Base-by-base conservation (phyloP, 23 red algal species). In the Gracilaria caudata region DNA sequence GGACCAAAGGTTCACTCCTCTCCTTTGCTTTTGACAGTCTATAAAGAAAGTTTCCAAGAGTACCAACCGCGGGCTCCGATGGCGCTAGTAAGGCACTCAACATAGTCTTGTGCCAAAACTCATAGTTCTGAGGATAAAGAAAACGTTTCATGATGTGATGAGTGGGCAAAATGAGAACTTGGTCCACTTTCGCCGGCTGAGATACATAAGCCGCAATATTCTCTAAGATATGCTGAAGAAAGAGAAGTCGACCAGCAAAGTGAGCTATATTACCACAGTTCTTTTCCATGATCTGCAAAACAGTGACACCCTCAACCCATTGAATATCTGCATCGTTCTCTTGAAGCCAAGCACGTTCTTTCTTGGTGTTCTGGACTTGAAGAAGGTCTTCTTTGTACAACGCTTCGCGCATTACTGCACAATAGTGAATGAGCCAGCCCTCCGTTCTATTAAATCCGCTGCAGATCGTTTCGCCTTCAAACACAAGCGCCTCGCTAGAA, bases 211-310 rank as follows among this genome's bases (percentile, higher is more conserved):
- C 75, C 0, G 71, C 45, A 20, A 80, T 76, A 76, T 96, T 91
- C 28, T 86, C 77, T 26, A 92, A 7, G 57, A 92, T 87, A 46
- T 96, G 94, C 29, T 96, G 84, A 21, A 96, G 75, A 82, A 92
- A 86, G 36, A 92, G 60, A 6, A 74, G 51, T 24, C 94, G 88
- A 1, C 94, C 94, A 13, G 83, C 71, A 61, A 87, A 96, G 70
- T 96, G 94, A 51, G 94, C 94, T 75, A 96, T 96, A 53, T 96
- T 96, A 17, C 89, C 86, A 65, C 94, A 96, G 77, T 90, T 92
- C 33, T 86, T 92, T 36, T 92, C 87, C 44, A 96, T 34, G 44
- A 92, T 51, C 63, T 96, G 94, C 45, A 96, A 30, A 11, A 92
- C 68, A n/a, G 87, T 96, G 11, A 85, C 28, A 19, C 79, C 90